Base-by-base conservation (phyloP, 257 asterid genomes). In the Solanum piurae region DNA sequence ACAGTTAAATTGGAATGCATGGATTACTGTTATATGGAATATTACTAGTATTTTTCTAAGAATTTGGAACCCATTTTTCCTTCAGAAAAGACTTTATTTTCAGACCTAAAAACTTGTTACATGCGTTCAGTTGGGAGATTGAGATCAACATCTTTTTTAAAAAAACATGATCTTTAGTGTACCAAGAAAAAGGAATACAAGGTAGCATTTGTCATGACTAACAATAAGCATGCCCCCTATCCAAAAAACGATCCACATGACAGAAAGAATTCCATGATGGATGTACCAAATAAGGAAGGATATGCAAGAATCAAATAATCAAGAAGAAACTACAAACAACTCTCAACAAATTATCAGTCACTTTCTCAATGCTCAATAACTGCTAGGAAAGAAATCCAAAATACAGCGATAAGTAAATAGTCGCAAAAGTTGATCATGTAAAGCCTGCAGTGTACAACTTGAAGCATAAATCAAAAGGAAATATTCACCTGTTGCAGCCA, bases 401-500 rank as follows among this genome's bases (percentile, higher is more conserved):
- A 84, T 23, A 36, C 64, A 44, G 55, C 44, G 62, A 29, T 52
- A 14, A 21, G 60, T 10, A 72, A 52, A 85, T 72, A 80, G 31
- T 40, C 25, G 66, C 73, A 31, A 36, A 87, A 82, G 69, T 83
- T 69, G 88, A 68, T 87, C 82, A 82, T 31, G 86, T 49, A 82
- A 82, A 82, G 21, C 86, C 86, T 82, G 14, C 69, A 82, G 86
- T 9, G 44, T 31, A 49, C 71, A 49, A 31, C 69, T 82, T 60
- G 23, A 86, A 38, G 86, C 44, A 42, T 49, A 36, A 62, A 88
- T 83, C 73, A 69, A 10, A 71, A 25, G 69, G 37, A 82, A 89
- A 84, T 5, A 80, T 73, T 75, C 85, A 95, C 98, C 98, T 93
- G 88, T 93, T 95, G 83, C 86, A 72, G 42, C 93, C 91, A 84